Evolutionary conservation across 495 filamentous ascomycete genomes (phyloP), one percentile per base, ranked within the genome.

Genomic region (Penicillium pancosmium): DNA sequence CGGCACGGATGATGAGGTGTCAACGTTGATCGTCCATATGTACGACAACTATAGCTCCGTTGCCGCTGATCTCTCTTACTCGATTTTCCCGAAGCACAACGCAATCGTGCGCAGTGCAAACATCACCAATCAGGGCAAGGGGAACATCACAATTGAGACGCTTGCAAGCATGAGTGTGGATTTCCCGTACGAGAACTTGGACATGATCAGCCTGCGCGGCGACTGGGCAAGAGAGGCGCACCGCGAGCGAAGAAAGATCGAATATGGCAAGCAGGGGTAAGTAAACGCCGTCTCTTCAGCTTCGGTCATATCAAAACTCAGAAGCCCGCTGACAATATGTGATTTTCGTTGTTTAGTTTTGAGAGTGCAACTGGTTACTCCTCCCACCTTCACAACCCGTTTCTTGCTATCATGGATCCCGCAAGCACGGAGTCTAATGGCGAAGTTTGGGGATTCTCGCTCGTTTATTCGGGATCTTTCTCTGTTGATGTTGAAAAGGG

Each of bases 391-490:
- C 79, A 83, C 54, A 84, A 84, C 46, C 82, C 82, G 1, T 84
- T 85, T 65, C 59, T 84, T 33, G 75, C 80, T 0, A 66, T 85
- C 4, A 72, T 78, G 7, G 69, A 79, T 27, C 78, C 82, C 0
- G 72, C 71, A 11, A 78, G 80, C 5, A 84, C 82, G 6, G 81
- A 85, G 50, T 78, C 77, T 1, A 71, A 70, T 13, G 82, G 81
- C 5, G 72, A 82, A 23, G 80, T 76, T 10, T 84, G 79, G 66
- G 82, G 80, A 0, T 85, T 84, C 63, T 81, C 80, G 10, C 75
- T 84, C 8, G 65, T 85, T 19, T 84, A 83, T 63, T 79, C 76
- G 0, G 82, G 81, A 10, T 82, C 79, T 0, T 84, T 82, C 66
- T 66, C 76, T 7, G 75, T 77, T 5, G 70, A 78, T 15, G 78